A percentile compares a stretch with the other conserved stretches of the same genome.
phyloP scores from a whole-genome alignment of 441 rosid species.

The Eugenia klotzschiana region DNA sequence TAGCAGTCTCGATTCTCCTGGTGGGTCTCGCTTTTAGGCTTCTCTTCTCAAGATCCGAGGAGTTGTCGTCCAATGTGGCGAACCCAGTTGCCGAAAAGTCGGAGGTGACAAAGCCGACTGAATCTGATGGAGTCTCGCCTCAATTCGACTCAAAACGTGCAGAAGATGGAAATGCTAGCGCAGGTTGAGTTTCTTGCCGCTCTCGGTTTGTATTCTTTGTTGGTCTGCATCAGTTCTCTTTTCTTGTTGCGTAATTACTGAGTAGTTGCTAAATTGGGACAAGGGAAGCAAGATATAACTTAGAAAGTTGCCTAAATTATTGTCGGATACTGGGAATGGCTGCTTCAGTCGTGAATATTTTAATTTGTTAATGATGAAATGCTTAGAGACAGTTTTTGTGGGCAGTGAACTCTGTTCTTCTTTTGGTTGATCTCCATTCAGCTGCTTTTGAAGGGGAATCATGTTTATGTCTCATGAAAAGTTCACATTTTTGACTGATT shows the following conservation, averaged over 20 bases:
- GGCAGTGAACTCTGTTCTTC: neutral
- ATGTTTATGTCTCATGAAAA: neutral
- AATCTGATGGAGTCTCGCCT: constrained; percentile 7
- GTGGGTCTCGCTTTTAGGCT: constrained; percentile 44
- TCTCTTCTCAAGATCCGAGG: constrained; percentile 28
- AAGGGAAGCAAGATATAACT: neutral
- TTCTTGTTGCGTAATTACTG: neutral
- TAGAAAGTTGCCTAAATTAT: neutral
- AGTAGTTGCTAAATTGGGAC: neutral
- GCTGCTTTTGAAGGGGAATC: neutral
- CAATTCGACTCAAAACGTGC: neutral
- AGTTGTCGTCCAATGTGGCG: constrained; percentile 25
- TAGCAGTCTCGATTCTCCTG: constrained; percentile 30
- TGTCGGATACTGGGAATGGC: neutral
- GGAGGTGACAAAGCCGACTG: constrained; percentile 2
- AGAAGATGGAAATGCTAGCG: neutral
- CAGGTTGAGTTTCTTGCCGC: constrained; percentile 13
- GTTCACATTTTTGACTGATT: neutral
- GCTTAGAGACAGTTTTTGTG: neutral
- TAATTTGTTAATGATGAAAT: neutral
- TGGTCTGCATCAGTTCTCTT: neutral
- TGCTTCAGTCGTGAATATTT: neutral
- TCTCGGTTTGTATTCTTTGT: neutral
- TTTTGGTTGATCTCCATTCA: neutral
- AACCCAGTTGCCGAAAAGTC: constrained; percentile 20